Evolutionary conservation across 2,329 filamentous ascomycete species (phyloP).

Genomic region (Metarhizium guizhouense): DNA sequence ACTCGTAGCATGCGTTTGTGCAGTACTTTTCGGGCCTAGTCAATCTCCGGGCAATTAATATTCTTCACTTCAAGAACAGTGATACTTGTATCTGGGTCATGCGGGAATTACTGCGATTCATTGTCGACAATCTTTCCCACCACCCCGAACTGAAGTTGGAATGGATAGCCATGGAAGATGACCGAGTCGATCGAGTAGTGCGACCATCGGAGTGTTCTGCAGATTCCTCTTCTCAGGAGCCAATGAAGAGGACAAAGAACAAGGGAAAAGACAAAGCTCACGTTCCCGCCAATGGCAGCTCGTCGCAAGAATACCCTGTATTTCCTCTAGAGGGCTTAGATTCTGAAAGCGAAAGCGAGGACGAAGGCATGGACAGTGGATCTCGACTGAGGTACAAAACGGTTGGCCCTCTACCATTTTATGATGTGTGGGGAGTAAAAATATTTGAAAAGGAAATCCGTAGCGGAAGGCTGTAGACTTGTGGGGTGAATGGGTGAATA

Average conservation of each 20-base stretch:
- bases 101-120: slow-evolving; percentile 48
- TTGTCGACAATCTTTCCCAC: slow-evolving; percentile 48
- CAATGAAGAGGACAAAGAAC: slow-evolving; percentile 23
- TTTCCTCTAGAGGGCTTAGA: slow-evolving; percentile 19
- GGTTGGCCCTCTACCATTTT: slow-evolving; percentile 27
- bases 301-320: slow-evolving; percentile 16
- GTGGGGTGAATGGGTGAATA: neutral
- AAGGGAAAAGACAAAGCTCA: slow-evolving; percentile 25
- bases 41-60: slow-evolving; percentile 46
- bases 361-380: slow-evolving; percentile 20
- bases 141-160: slow-evolving; percentile 46
- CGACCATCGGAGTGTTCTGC: slow-evolving; percentile 24
- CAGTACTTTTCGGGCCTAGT: slow-evolving; percentile 39
- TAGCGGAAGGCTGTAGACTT: slow-evolving; percentile 1
- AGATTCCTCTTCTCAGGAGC: slow-evolving; percentile 19
- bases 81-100: slow-evolving; percentile 49
- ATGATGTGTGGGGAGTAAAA: slow-evolving; percentile 36
- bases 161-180: slow-evolving; percentile 47
- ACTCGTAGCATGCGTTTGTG: slow-evolving; percentile 46
- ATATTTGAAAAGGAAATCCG: slow-evolving; percentile 53
- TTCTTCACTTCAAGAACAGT: slow-evolving; percentile 44
- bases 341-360: slow-evolving; percentile 26
- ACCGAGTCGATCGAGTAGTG: slow-evolving; percentile 39
- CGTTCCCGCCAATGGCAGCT: slow-evolving; percentile 4
- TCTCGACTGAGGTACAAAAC: slow-evolving; percentile 26